Conservation (phyloP, 352 stramenopile species). For the Salisapilia sapeloensis region DNA sequence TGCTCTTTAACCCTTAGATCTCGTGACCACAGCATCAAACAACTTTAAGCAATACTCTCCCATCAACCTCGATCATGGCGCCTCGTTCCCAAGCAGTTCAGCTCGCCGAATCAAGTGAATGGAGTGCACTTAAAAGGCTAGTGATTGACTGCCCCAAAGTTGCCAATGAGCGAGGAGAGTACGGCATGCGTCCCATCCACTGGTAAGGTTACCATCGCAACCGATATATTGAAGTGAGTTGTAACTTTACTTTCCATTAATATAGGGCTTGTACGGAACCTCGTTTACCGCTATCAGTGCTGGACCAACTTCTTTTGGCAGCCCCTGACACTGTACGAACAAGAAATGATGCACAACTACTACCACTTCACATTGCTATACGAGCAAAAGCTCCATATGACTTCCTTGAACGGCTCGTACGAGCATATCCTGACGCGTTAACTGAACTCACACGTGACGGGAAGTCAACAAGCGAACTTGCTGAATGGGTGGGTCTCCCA, state of each 20-base stretch:
- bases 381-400: constrained; percentile 19
- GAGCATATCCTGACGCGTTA: constrained; percentile 31
- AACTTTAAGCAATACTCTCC: not conserved
- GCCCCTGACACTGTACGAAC: constrained; percentile 32
- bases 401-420: constrained; percentile 33
- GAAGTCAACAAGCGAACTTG: constrained; percentile 31
- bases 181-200: constrained; percentile 72
- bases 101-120: constrained; percentile 62
- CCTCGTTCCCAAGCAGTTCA: constrained; percentile 46
- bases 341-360: constrained; percentile 43
- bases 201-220: too few species aligned
- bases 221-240: too few species aligned
- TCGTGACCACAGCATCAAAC: too few species aligned
- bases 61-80: not conserved
- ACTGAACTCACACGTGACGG: constrained; percentile 21
- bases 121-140: constrained; percentile 40
- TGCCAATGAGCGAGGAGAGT: constrained; percentile 36
- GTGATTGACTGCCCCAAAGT: constrained; percentile 28
- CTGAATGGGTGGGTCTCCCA: constrained; percentile 17
- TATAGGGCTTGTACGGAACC: constrained; percentile 54
- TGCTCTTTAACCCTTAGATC: too few species aligned
- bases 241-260: too few species aligned
- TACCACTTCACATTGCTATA: constrained; percentile 73
- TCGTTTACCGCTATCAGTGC: constrained; percentile 35
- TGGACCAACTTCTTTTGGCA: constrained; percentile 35